Evolutionary conservation across 2,329 filamentous ascomycete species (phyloP).

Genomic region (Gaeumannomyces sp.): DNA sequence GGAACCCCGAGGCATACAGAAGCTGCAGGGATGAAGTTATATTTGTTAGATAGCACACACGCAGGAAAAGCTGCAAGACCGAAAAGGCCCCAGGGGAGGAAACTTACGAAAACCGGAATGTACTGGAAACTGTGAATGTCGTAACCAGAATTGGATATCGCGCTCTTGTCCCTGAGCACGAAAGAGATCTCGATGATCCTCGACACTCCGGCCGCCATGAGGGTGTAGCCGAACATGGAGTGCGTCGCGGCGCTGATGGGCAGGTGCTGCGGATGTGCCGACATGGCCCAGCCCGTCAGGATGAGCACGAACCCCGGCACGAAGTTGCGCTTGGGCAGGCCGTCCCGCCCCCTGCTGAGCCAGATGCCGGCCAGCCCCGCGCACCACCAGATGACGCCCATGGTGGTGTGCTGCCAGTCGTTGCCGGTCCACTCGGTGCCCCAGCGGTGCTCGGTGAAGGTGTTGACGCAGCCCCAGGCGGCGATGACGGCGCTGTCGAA

Average conservation of each 20-base stretch:
- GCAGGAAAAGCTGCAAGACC: background rate
- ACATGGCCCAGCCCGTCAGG: conserved; percentile 94
- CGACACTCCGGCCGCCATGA: conserved; percentile 82
- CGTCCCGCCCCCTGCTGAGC: conserved; percentile 79
- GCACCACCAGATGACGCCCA: conserved; percentile 99
- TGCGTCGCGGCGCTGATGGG: conserved; percentile 85
- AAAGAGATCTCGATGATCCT: conserved; percentile 91
- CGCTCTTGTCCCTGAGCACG: conserved; percentile 66
- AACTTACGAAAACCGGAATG: conserved; percentile 50
- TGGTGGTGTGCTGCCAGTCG: conserved; percentile 96
- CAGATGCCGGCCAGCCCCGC: conserved; percentile 87
- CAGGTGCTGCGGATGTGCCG: conserved; percentile 77
- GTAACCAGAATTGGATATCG: conserved; percentile 59
- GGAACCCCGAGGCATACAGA: conserved; percentile 83
- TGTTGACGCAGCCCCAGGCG: conserved; percentile 94
- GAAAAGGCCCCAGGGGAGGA: background rate
- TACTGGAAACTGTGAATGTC: conserved; percentile 59
- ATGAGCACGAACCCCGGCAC: conserved; percentile 87
- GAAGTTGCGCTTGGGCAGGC: conserved; percentile 84
- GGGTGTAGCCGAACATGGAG: conserved; percentile 82
- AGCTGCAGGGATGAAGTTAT: conserved; percentile 45
- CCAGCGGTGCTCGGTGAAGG: conserved; percentile 96
- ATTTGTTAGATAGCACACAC: conserved; percentile 17
- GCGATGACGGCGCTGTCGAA: conserved; percentile 90
- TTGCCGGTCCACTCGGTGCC: conserved; percentile 83